phyloP scores from a whole-genome alignment of 2,329 filamentous ascomycete genomes.

The Calonectria pseudoreteaudii region DNA sequence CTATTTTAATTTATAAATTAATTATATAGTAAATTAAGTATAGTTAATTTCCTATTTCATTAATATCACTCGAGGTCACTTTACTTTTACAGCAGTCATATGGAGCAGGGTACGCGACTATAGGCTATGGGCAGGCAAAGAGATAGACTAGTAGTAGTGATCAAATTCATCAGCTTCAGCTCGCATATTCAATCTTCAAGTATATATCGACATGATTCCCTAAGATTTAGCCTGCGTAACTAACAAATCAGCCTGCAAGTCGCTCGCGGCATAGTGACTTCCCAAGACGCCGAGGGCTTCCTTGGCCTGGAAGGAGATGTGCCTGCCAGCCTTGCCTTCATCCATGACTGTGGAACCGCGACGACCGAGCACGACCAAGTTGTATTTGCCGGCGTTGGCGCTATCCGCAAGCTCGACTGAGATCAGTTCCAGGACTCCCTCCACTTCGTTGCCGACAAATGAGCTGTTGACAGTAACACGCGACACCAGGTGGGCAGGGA shows the following conservation, averaged over 20 bases:
- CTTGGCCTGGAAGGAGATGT: background rate
- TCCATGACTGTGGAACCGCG: background rate
- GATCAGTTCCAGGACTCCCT: background rate
- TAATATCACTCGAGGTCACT: too few species aligned
- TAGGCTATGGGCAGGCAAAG: too few species aligned
- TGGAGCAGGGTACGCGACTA: too few species aligned
- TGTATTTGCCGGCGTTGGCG: background rate
- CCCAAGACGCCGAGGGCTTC: constrained; percentile 7
- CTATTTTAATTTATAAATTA: too few species aligned
- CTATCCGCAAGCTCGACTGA: background rate
- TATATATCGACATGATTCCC: background rate
- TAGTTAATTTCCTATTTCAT: too few species aligned
- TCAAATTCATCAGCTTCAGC: background rate
- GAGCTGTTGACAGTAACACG: background rate
- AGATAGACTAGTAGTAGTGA: background rate
- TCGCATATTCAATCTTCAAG: background rate
- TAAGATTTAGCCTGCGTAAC: constrained; percentile 9
- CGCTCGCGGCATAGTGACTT: constrained; percentile 12
- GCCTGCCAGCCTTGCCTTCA: constrained; percentile 5
- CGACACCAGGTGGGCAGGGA: background rate
- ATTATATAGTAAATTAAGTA: too few species aligned
- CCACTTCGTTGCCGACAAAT: background rate
- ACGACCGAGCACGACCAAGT: constrained; percentile 11
- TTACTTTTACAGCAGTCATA: too few species aligned
- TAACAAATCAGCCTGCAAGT: constrained; percentile 6